phyloP scores from a whole-genome alignment of 2,329 filamentous ascomycete species.

The Akanthomyces dipterigenus region DNA sequence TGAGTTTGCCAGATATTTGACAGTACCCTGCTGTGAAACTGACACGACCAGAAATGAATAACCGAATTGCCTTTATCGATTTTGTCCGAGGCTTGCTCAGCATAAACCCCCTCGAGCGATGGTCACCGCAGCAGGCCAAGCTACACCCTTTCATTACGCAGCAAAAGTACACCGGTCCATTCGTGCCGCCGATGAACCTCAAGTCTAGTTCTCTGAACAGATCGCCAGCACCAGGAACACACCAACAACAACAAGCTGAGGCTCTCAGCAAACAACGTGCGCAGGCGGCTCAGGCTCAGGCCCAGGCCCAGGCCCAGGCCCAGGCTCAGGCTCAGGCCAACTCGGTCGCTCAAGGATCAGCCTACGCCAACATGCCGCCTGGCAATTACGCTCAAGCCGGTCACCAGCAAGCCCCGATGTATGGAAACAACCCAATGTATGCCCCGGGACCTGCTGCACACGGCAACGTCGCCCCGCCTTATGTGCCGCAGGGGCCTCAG shows the following conservation, averaged over 20 bases:
- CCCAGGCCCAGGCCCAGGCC: conserved; percentile 57
- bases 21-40: not conserved
- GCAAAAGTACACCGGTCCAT: conserved; percentile 92
- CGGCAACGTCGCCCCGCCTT: conserved; percentile 59
- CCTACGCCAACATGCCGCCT: conserved; percentile 49
- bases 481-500: conserved; percentile 63
- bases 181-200: conserved; percentile 94
- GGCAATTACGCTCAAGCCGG: conserved; percentile 41
- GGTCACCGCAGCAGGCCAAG: conserved; percentile 97
- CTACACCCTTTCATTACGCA: conserved; percentile 98
- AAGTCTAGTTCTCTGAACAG: conserved; percentile 80
- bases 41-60: conserved; percentile 79
- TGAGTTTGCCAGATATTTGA: conserved; percentile 32
- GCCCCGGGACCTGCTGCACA: conserved; percentile 43
- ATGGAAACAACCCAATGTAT: conserved; percentile 80
- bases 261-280: conserved; percentile 88
- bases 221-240: conserved; percentile 85
- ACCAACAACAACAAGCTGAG: conserved; percentile 93
- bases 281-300: conserved; percentile 45
- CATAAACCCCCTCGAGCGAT: conserved; percentile 92
- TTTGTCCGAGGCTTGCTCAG: conserved; percentile 90
- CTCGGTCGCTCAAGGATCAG: conserved; percentile 53
- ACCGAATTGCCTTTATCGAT: conserved; percentile 94
- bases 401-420: conserved; percentile 56
- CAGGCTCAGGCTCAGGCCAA: conserved; percentile 61